Percentiles rank a stretch among this genome's conserved stretches.
Evolutionary conservation across 371 early-diverging fungal genomes (phyloP).

Genomic region (Cladochytrium tenue): DNA sequence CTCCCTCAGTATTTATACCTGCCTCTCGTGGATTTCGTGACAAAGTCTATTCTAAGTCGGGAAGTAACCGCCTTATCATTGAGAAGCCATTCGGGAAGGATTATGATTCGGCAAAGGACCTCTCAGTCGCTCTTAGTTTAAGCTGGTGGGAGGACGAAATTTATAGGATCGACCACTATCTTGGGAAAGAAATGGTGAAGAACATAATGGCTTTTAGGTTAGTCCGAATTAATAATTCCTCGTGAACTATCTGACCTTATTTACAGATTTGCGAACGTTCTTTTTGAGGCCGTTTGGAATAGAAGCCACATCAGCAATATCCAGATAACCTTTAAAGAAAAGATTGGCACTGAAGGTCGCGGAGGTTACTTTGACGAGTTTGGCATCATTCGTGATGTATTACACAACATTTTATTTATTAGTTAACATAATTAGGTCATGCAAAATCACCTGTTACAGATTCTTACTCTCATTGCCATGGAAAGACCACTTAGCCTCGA

Average conservation of each 20-base stretch:
- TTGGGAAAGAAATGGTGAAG: slow-evolving; percentile 99
- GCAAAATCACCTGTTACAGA: slow-evolving; percentile 96
- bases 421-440: slow-evolving; percentile 53
- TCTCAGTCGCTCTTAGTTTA: slow-evolving; percentile 66
- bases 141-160: slow-evolving; percentile 89
- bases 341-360: slow-evolving; percentile 96
- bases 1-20: slow-evolving; percentile 90
- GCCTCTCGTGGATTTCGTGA: slow-evolving; percentile 76
- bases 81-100: slow-evolving; percentile 99
- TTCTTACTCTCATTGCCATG: slow-evolving; percentile 90
- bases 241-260: no score
- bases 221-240: no score
- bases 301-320: slow-evolving; percentile 86
- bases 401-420: no score
- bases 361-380: slow-evolving; percentile 99
- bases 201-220: slow-evolving; percentile 87
- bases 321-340: slow-evolving; percentile 98
- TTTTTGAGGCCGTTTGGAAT: slow-evolving; percentile 92
- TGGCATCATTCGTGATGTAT: slow-evolving; percentile 98
- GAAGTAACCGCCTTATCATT: slow-evolving; percentile 77
- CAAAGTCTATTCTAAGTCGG: slow-evolving; percentile 56
- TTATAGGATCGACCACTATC: slow-evolving; percentile 97
- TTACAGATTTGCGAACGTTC: slow-evolving; percentile 84
- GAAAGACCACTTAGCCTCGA: slow-evolving; percentile 83
- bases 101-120: slow-evolving; percentile 73